phyloP scores from a whole-genome alignment of 495 filamentous ascomycete species.

The Hyphodiscus hymeniophilus region DNA sequence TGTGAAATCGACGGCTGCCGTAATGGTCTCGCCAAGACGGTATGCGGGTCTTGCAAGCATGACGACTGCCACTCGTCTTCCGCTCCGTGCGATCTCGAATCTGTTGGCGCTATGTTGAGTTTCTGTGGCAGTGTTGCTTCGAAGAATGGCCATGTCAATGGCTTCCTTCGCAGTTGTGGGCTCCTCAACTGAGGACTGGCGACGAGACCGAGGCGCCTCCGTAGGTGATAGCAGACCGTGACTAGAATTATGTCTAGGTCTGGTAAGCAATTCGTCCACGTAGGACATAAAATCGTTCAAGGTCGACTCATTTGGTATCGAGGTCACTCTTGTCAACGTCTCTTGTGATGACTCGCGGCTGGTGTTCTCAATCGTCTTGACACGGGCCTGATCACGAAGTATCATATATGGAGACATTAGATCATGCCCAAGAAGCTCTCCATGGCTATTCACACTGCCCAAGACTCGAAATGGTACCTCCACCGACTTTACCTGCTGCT shows the following conservation, averaged over 20 bases:
- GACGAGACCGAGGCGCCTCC: conserved; percentile 42
- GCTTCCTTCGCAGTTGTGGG: conserved; percentile 64
- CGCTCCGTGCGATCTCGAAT: conserved; percentile 90
- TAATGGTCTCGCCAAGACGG: conserved; percentile 79
- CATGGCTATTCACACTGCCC: conserved; percentile 69
- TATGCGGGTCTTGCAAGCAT: conserved; percentile 87
- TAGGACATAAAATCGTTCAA: conserved; percentile 65
- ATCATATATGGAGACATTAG: conserved; percentile 90
- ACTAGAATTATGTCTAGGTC: conserved; percentile 42
- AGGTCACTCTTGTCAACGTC: conserved; percentile 24
- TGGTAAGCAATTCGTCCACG: conserved; percentile 69
- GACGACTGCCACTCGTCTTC: conserved; percentile 74
- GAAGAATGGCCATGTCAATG: conserved; percentile 83
- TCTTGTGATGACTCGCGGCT: conserved; percentile 4
- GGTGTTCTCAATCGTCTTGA: conserved; percentile 38
- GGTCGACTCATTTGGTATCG: conserved; percentile 19
- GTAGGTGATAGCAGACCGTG: conserved; percentile 64
- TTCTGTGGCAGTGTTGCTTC: conserved; percentile 55
- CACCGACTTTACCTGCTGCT: conserved; percentile 82
- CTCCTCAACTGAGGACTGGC: conserved; percentile 41
- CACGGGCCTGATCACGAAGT: conserved; percentile 74
- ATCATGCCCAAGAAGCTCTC: conserved; percentile 65
- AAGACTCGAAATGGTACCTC: conserved; percentile 94
- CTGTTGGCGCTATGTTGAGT: conserved; percentile 65
- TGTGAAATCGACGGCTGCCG: conserved; percentile 73